Percentiles rank a stretch among this genome's conserved stretches.
These are phyloP conservation scores for Exophiala viscosa DNA, from an alignment of 2,329 filamentous ascomycete species.

Conservation along the genomic window DNA sequence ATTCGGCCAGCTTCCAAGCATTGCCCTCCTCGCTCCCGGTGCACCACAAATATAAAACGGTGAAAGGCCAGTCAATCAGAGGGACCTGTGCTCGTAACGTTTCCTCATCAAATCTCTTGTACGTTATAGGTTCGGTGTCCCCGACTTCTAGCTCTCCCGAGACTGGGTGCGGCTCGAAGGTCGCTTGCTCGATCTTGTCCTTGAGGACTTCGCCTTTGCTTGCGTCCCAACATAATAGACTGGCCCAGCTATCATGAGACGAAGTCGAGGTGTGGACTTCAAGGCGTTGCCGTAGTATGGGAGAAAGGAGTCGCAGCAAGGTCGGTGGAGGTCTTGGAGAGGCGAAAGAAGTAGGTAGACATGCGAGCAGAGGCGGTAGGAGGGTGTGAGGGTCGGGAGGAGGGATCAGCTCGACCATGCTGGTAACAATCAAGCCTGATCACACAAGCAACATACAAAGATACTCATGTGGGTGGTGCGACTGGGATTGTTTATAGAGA, in stretches of 20 bases:
- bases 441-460: not conserved
- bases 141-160: slow-evolving; percentile 63
- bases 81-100: slow-evolving; percentile 56
- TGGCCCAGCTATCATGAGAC: slow-evolving; percentile 53
- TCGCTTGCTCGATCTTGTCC: slow-evolving; percentile 50
- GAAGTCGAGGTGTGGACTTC: slow-evolving; percentile 51
- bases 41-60: slow-evolving; percentile 60
- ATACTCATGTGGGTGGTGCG: too few species aligned
- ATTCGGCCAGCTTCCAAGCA: slow-evolving; percentile 58
- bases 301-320: slow-evolving; percentile 58
- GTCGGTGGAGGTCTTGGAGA: slow-evolving; percentile 59
- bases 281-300: slow-evolving; percentile 60
- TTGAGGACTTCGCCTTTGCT: slow-evolving; percentile 52
- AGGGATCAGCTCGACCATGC: slow-evolving; percentile 53
- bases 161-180: slow-evolving; percentile 60
- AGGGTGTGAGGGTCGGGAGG: slow-evolving; percentile 55
- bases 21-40: slow-evolving; percentile 53
- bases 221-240: slow-evolving; percentile 57
- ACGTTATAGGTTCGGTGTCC: slow-evolving; percentile 53
- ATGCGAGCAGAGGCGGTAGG: slow-evolving; percentile 61
- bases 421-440: not conserved
- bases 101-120: slow-evolving; percentile 59
- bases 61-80: slow-evolving; percentile 53
- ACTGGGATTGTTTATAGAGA: too few species aligned
- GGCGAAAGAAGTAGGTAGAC: slow-evolving; percentile 58